A percentile compares a stretch with the other conserved stretches of the same genome.
These are phyloP conservation scores for Annona squamosa DNA, from an alignment of 164 flowering plant genomes.

Conservation along the genomic window DNA sequence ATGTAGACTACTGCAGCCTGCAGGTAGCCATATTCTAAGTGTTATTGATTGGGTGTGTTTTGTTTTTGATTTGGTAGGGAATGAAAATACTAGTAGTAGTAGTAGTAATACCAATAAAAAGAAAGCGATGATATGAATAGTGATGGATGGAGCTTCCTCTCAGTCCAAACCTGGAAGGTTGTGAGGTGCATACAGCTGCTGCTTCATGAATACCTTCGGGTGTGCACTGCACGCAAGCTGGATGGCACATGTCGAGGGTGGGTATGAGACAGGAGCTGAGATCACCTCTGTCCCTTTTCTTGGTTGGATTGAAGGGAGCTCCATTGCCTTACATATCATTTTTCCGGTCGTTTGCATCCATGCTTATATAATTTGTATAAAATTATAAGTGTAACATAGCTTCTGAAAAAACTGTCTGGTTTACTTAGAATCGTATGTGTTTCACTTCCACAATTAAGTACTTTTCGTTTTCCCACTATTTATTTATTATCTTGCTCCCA, in stretches of 20 bases:
- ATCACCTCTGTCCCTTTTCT: slow-evolving; percentile 14
- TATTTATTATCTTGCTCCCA: too few relatives aligned
- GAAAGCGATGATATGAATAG: background rate
- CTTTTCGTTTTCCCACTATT: too few relatives aligned
- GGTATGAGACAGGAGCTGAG: slow-evolving; percentile 33
- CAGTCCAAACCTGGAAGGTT: slow-evolving; percentile 16
- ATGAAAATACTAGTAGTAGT: background rate
- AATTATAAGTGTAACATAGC: too few relatives aligned
- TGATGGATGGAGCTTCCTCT: slow-evolving; percentile 14
- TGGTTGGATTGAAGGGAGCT: slow-evolving; percentile 30
- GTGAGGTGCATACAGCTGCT: slow-evolving; percentile 18
- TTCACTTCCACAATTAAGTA: too few relatives aligned
- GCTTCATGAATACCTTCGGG: slow-evolving; percentile 29
- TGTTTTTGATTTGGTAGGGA: background rate
- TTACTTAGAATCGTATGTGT: too few relatives aligned
- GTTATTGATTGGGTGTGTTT: background rate
- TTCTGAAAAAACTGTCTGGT: too few relatives aligned
- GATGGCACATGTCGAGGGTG: slow-evolving; percentile 17
- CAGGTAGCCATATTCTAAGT: background rate
- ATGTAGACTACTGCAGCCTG: background rate
- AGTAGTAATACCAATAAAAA: too few relatives aligned
- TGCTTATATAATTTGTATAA: too few relatives aligned
- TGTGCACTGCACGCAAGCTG: slow-evolving; percentile 12
- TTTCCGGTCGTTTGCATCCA: too few relatives aligned
- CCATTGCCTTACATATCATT: background rate